Evolutionary conservation across 495 filamentous ascomycete genomes (phyloP).

Genomic region (Saxophila tyrrhenica): DNA sequence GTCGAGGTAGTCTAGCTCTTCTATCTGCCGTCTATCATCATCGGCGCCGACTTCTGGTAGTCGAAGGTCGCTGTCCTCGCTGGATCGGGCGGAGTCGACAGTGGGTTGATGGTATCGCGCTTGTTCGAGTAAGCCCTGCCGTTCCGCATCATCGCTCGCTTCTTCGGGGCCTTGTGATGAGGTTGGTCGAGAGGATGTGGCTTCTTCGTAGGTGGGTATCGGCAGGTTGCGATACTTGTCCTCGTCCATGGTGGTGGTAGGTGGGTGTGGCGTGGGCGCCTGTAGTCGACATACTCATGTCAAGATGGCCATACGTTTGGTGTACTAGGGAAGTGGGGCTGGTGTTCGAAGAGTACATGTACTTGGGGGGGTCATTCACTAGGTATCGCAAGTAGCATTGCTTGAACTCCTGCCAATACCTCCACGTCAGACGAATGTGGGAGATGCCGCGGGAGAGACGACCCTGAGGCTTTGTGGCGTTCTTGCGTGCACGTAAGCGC

Average conservation of each 20-base stretch:
- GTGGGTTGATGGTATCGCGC: constrained; percentile 57
- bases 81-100: constrained; percentile 58
- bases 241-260: constrained; percentile 4
- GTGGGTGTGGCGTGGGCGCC: too few species aligned
- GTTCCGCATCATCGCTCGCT: constrained; percentile 48
- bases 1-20: constrained; percentile 84
- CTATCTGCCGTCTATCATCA: constrained; percentile 62
- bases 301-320: too few species aligned
- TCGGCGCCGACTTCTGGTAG: constrained; percentile 25
- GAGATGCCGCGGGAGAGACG: too few species aligned
- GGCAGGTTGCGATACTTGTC: constrained; percentile 38
- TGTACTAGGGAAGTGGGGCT: too few species aligned
- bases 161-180: constrained; percentile 45
- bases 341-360: too few species aligned
- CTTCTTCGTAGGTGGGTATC: constrained; percentile 94
- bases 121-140: constrained; percentile 46
- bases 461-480: too few species aligned
- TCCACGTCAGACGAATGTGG: too few species aligned
- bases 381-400: too few species aligned
- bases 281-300: too few species aligned
- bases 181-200: constrained; percentile 49
- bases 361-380: too few species aligned
- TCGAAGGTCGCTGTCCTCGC: constrained; percentile 38
- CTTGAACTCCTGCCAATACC: too few species aligned
- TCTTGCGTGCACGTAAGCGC: too few species aligned